Conservation (phyloP, 371 early-diverging fungal species). For the Lichtheimia corymbifera region DNA sequence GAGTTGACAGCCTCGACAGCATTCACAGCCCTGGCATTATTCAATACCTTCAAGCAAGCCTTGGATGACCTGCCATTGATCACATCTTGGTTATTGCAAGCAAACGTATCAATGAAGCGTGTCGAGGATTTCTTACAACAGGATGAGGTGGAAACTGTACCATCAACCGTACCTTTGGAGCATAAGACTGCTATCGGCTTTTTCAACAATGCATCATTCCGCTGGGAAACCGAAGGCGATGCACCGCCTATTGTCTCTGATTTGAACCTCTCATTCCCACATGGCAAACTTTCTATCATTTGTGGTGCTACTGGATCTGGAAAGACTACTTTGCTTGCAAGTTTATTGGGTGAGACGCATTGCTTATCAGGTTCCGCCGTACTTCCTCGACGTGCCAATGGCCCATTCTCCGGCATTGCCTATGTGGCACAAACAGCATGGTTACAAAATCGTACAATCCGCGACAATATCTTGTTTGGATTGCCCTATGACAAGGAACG, state of each 20-base stretch:
- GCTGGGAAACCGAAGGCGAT: conserved; percentile 39
- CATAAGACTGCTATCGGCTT: conserved; percentile 38
- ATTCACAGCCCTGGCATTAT: conserved; percentile 64
- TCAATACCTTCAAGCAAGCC: conserved; percentile 62
- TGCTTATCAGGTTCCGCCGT: conserved; percentile 44
- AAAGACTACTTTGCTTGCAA: conserved; percentile 73
- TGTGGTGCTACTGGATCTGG: conserved; percentile 83
- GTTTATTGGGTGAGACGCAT: conserved; percentile 59
- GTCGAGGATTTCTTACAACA: conserved; percentile 67
- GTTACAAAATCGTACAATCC: conserved; percentile 78
- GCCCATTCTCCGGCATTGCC: conserved; percentile 59
- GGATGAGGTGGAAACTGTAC: conserved; percentile 57
- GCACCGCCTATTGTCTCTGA: conserved; percentile 52
- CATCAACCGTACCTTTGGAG: background rate
- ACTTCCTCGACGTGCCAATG: conserved; percentile 49
- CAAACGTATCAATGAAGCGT: conserved; percentile 70
- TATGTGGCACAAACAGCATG: conserved; percentile 84
- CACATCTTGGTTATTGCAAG: conserved; percentile 63
- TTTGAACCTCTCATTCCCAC: conserved; percentile 59
- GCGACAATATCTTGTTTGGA: conserved; percentile 85
- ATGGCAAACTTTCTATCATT: conserved; percentile 69
- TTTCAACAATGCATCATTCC: conserved; percentile 49
- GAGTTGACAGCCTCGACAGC: conserved; percentile 62
- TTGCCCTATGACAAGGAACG: conserved; percentile 63
- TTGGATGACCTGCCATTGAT: conserved; percentile 71